A percentile compares a stretch with the other conserved stretches of the same genome.
Conservation (phyloP, 75 land plant species). For the Selaginella moellendorffii region DNA sequence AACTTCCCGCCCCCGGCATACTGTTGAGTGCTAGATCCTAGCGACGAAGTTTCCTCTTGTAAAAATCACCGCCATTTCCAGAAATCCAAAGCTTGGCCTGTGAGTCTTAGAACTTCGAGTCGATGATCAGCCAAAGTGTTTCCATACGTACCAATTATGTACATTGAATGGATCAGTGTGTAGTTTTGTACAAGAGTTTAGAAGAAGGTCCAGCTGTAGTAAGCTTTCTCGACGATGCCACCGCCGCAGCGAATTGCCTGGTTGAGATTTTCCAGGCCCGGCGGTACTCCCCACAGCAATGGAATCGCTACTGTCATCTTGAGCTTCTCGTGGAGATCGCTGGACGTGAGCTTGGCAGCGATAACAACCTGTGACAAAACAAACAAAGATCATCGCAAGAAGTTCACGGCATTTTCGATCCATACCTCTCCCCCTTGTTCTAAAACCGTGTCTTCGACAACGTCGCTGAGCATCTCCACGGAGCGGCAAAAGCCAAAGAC, state of each 20-base stretch:
- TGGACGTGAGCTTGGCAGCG: constrained; percentile 69
- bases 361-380: constrained; percentile 44
- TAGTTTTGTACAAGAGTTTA: too few relatives aligned
- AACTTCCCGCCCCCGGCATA: not conserved
- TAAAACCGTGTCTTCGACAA: constrained; percentile 87
- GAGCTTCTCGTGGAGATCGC: constrained; percentile 82
- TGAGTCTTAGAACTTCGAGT: too few relatives aligned
- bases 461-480: constrained; percentile 95
- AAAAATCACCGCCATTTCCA: too few relatives aligned
- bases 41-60: too few relatives aligned
- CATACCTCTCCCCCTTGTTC: constrained; percentile 97
- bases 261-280: constrained; percentile 71
- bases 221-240: constrained; percentile 85
- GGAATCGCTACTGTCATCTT: constrained; percentile 89
- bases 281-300: constrained; percentile 92
- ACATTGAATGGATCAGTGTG: too few relatives aligned
- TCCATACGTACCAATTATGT: too few relatives aligned
- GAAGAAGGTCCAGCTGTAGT: constrained; percentile 79
- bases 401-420: too few relatives aligned
- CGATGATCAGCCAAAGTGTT: too few relatives aligned
- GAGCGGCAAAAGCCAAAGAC: constrained; percentile 96
- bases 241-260: constrained; percentile 82
- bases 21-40: too few relatives aligned
- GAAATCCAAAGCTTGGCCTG: too few relatives aligned
- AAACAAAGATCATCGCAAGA: not conserved